These are phyloP conservation scores for Scytalidium lignicola DNA, from an alignment of 2,329 filamentous ascomycete genomes.

Conservation along the genomic window DNA sequence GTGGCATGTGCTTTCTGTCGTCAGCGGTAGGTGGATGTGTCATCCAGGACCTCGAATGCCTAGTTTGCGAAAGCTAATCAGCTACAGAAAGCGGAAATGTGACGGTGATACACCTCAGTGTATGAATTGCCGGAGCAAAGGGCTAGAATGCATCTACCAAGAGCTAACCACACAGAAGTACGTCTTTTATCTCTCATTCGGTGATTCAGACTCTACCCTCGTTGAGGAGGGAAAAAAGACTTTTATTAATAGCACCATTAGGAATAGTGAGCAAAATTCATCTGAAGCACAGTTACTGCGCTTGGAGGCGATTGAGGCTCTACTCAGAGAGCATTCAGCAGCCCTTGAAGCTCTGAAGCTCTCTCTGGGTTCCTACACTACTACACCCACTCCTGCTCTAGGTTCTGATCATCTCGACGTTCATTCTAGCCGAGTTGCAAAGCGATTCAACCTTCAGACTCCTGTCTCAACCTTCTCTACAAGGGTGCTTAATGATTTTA, in stretches of 20 bases:
- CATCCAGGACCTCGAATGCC: not conserved
- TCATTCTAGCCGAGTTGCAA: no score
- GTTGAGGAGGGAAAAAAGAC: no score
- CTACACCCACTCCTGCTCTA: constrained; percentile 4
- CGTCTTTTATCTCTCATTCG: not conserved
- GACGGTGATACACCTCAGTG: not conserved
- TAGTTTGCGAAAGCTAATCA: not conserved
- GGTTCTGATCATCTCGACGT: not conserved
- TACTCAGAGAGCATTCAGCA: not conserved
- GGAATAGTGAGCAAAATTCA: not conserved
- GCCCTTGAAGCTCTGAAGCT: not conserved
- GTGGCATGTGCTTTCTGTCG: not conserved
- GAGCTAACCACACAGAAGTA: not conserved
- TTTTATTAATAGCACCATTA: not conserved
- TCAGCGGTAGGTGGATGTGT: not conserved
- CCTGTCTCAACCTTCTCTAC: no score
- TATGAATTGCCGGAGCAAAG: not conserved
- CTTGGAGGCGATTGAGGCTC: not conserved
- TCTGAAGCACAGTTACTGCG: not conserved
- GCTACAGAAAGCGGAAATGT: not conserved
- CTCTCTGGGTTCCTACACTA: not conserved
- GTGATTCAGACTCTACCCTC: no score
- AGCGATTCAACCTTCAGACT: no score
- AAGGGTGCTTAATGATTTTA: no score
- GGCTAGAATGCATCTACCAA: not conserved